A percentile compares a stretch with the other conserved stretches of the same genome.
phyloP scores from a whole-genome alignment of 2,329 filamentous ascomycete genomes.

The Penicillium glabrum region DNA sequence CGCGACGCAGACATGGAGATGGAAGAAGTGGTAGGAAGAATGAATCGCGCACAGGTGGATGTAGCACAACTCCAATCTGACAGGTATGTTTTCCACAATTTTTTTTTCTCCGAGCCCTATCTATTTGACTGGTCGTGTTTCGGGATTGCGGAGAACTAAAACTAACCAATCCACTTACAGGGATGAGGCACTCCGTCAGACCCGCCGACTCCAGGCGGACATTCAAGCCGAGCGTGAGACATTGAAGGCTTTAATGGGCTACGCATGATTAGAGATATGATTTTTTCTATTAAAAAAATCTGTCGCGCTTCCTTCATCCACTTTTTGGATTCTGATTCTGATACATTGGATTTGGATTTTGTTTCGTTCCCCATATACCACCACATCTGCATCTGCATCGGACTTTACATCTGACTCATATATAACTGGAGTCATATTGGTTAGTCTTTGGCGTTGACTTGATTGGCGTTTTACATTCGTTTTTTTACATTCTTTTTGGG shows the following conservation, averaged over 20 bases:
- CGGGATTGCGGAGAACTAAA: slow-evolving; percentile 5
- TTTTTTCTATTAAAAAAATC: not conserved
- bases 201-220: slow-evolving; percentile 66
- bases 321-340: not conserved
- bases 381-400: slow-evolving; percentile 24
- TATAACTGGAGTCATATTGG: slow-evolving; percentile 11
- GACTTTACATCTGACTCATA: slow-evolving; percentile 4
- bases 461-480: not conserved
- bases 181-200: slow-evolving; percentile 72
- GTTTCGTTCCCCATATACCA: slow-evolving; percentile 15
- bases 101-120: slow-evolving; percentile 1
- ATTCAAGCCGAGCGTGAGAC: slow-evolving; percentile 65
- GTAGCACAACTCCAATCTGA: slow-evolving; percentile 71
- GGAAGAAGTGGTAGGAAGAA: slow-evolving; percentile 77
- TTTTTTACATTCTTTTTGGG: not conserved
- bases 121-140: slow-evolving; percentile 14
- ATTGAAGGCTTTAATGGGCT: slow-evolving; percentile 52
- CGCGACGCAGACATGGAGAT: slow-evolving; percentile 75
- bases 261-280: slow-evolving; percentile 4
- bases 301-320: not conserved
- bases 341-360: not conserved
- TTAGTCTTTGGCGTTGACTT: slow-evolving; percentile 12
- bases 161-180: slow-evolving; percentile 36
- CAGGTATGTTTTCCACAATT: slow-evolving; percentile 33
- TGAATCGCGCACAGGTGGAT: slow-evolving; percentile 81